Evolutionary conservation across 2,329 filamentous ascomycete species (phyloP).

Genomic region (Claviceps pusilla): DNA sequence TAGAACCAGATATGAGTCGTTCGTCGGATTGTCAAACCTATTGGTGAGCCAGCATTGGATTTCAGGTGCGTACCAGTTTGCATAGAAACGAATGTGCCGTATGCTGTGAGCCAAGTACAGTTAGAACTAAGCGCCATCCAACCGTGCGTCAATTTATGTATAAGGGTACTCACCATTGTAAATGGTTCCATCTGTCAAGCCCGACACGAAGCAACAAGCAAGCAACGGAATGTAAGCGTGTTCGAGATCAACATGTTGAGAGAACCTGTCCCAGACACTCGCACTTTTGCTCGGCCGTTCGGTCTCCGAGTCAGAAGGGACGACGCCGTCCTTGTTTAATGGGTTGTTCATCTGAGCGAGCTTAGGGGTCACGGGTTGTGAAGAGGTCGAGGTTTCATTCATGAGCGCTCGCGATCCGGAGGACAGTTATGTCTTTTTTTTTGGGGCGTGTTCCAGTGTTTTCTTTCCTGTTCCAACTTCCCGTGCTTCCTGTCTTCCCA

Average conservation of each 20-base stretch:
- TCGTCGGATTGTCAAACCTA: not conserved
- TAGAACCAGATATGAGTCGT: slow-evolving; percentile 2
- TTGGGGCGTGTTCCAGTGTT: not conserved
- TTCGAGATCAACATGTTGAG: slow-evolving; percentile 8
- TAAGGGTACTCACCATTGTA: slow-evolving; percentile 17
- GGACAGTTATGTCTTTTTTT: not conserved
- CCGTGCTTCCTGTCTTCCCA: not conserved
- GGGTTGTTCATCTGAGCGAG: not conserved
- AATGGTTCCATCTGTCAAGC: slow-evolving; percentile 25
- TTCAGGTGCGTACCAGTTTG: slow-evolving; percentile 16
- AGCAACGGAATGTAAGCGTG: slow-evolving; percentile 17
- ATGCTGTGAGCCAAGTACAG: slow-evolving; percentile 7
- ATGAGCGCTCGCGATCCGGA: not conserved
- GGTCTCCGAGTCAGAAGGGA: slow-evolving; percentile 7
- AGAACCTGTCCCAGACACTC: slow-evolving; percentile 1
- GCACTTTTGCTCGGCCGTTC: slow-evolving; percentile 5
- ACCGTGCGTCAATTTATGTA: no score
- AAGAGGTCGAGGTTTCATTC: not conserved
- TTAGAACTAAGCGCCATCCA: not conserved
- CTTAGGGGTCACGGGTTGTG: not conserved
- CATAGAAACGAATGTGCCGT: slow-evolving; percentile 21
- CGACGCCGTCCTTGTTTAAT: not conserved
- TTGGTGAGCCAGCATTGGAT: not conserved
- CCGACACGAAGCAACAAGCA: slow-evolving; percentile 23
- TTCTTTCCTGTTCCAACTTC: not conserved